Conservation (phyloP, 2,329 filamentous ascomycete genomes). For the Onygena corvina region DNA sequence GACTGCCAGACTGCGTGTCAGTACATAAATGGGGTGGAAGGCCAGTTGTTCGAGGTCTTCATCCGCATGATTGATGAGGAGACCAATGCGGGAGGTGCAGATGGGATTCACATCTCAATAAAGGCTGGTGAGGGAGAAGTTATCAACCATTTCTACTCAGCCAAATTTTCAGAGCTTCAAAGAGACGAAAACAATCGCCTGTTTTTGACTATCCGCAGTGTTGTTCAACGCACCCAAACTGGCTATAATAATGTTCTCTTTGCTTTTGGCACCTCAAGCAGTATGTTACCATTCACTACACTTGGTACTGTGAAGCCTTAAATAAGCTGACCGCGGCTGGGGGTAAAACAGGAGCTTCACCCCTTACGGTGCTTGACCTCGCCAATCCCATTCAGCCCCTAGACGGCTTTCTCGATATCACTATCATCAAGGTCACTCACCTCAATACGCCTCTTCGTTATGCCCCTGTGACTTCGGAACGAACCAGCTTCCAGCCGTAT, state of each 20-base stretch:
- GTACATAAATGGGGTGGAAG: not conserved
- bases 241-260: slow-evolving; percentile 5
- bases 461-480: slow-evolving; percentile 1
- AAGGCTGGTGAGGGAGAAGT: slow-evolving; percentile 7
- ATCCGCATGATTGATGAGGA: slow-evolving; percentile 3
- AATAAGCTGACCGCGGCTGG: no score
- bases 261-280: slow-evolving; percentile 1
- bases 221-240: not conserved
- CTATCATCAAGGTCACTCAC: slow-evolving; percentile 9
- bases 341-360: not conserved
- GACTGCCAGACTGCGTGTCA: not conserved
- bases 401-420: not conserved
- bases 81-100: not conserved
- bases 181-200: not conserved
- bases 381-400: not conserved
- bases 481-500: not conserved
- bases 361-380: not conserved
- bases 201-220: not conserved
- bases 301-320: not conserved
- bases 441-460: not conserved
- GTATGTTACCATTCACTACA: not conserved
- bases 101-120: slow-evolving; percentile 9
- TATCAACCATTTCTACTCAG: slow-evolving; percentile 11
- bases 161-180: slow-evolving; percentile 8
- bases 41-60: not conserved